Evolutionary conservation across 1,139 yeast genomes (phyloP).

Genomic region (Geotrichum aggregatum): DNA sequence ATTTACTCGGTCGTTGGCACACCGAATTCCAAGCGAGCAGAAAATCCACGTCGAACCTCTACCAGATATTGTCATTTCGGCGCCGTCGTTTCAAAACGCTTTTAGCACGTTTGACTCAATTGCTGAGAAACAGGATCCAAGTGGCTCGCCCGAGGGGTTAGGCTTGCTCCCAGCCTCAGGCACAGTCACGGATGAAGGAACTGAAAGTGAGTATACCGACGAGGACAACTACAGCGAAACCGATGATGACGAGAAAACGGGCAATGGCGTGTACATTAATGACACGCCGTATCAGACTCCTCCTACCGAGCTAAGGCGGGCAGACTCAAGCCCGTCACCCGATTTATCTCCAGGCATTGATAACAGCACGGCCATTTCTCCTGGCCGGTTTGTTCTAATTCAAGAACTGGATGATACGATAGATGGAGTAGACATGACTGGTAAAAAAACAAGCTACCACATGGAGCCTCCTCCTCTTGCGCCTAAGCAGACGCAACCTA

Average conservation of each 20-base stretch:
- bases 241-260: slow-evolving; percentile 10
- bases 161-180: background rate
- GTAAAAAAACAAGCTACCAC: slow-evolving; percentile 15
- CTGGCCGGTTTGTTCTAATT: background rate
- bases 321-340: background rate
- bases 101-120: background rate
- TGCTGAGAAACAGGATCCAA: too few relatives aligned
- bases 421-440: slow-evolving; percentile 18
- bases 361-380: background rate
- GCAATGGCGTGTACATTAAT: too few relatives aligned
- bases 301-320: too few relatives aligned
- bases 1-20: background rate
- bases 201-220: background rate
- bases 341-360: background rate
- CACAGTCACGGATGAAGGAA: background rate
- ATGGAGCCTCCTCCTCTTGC: background rate
- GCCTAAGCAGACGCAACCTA: too few relatives aligned
- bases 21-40: slow-evolving; percentile 2
- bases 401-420: slow-evolving; percentile 20
- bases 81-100: background rate
- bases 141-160: background rate
- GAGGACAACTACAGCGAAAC: slow-evolving; percentile 10
- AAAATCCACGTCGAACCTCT: background rate
- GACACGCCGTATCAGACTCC: too few relatives aligned
- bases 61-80: slow-evolving; percentile 6